A percentile compares a stretch with the other conserved stretches of the same genome.
Conservation (phyloP, 345 rosid species). For the Raphanus sativus region DNA sequence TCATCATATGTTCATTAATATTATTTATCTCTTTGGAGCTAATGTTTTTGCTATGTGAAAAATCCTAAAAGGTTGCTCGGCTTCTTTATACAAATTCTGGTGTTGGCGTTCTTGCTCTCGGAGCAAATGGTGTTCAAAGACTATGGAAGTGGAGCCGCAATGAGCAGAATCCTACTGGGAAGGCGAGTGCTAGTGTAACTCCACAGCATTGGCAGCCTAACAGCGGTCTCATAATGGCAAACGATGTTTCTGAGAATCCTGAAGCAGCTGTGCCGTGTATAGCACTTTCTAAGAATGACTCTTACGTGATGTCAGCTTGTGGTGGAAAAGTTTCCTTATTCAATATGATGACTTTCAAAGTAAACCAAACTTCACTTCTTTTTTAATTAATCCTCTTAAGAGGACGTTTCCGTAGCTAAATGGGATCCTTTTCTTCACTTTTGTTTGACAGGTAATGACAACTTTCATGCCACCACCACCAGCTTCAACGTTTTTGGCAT, state of each 20-base stretch:
- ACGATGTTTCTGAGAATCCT: slow-evolving; percentile 62
- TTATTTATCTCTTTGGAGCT: too few relatives aligned
- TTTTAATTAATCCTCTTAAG: neutral
- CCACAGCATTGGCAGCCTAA: slow-evolving; percentile 85
- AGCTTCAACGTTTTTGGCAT: slow-evolving; percentile 56
- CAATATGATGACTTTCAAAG: slow-evolving; percentile 66
- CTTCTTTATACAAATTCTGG: slow-evolving; percentile 59
- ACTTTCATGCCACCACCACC: slow-evolving; percentile 64
- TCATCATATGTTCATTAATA: neutral
- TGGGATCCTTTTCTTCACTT: neutral
- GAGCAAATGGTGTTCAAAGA: slow-evolving; percentile 54
- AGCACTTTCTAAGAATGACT: slow-evolving; percentile 61
- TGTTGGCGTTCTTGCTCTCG: slow-evolving; percentile 49
- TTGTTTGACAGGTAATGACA: slow-evolving; percentile 52
- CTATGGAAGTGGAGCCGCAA: slow-evolving; percentile 60
- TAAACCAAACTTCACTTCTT: neutral
- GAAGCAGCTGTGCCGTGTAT: slow-evolving; percentile 55
- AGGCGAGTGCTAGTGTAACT: slow-evolving; percentile 63
- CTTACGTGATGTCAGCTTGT: slow-evolving; percentile 60
- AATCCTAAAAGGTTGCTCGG: slow-evolving; percentile 46
- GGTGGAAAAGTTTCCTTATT: slow-evolving; percentile 59
- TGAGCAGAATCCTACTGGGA: slow-evolving; percentile 56
- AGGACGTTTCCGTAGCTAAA: neutral
- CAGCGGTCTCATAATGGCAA: slow-evolving; percentile 72
- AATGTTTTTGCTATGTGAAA: slow-evolving; percentile 4